Evolutionary conservation across 129 eudicot genomes (phyloP), one percentile per base, ranked within the genome.

Genomic region (Centaurea solstitialis): DNA sequence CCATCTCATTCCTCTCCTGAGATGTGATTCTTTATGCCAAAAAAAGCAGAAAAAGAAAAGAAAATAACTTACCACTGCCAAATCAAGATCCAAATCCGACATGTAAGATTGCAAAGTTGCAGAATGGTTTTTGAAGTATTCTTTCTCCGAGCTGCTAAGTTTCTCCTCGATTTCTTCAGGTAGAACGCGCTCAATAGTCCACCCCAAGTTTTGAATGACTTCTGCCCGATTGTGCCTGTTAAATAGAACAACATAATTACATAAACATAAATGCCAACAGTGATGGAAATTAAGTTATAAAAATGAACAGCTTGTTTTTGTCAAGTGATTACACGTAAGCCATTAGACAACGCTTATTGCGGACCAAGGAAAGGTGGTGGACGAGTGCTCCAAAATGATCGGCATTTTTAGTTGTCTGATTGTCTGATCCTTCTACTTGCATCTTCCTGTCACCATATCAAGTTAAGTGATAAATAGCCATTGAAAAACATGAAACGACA

Each of bases 341-440:
- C 99, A 90, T 93, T 74, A 96, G 87, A 85, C 99, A 96, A n/a
- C 98, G 98, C 85, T 96, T 96, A 62, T 96, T 93, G 83, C 99
- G 98, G 22, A 93, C 89, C 68, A 96, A 79, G 5, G 99, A 89
- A 79, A 91, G 96, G 83, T 96, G 99, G 82, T 96, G 98, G 74
- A 91, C 81, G 23, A 96, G 97, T 81, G 93, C 93, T 78, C 98
- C 99, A 76, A 83, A 87, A 85, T 91, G 98, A 85, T 93, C 97
- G 28, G 97, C 86, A 76, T 86, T 93, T 83, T 82, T 85, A 40
- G 82, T 82, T 68, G 91, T 70, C 75, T 89, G 96, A 76, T 85
- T 86, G 75, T n/a, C 82, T 2, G 83, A 77, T 72, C 89, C 92
- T 77, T 89, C 97, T 79, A 81, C 94, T 84, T 90, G 93, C 84